Conservation (phyloP, 2,329 filamentous ascomycete genomes). For the Blumeriella jaapii region DNA sequence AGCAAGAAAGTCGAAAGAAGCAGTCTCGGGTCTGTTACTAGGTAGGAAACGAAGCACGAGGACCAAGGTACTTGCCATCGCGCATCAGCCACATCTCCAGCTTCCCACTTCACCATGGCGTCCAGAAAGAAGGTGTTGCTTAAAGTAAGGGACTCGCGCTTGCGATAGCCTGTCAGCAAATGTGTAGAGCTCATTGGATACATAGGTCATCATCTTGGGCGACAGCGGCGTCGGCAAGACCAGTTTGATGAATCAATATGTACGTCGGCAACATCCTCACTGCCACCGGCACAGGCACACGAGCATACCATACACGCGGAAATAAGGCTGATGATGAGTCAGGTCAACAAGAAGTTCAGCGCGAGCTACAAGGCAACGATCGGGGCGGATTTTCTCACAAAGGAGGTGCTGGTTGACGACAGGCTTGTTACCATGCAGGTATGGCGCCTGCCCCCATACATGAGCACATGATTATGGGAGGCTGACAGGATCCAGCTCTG, state of each 20-base stretch:
- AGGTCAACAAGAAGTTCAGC: slow-evolving; percentile 99
- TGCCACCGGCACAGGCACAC: background rate
- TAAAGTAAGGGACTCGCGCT: slow-evolving; percentile 36
- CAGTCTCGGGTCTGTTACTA: background rate
- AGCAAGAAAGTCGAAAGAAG: background rate
- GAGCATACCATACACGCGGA: background rate
- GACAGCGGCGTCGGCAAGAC: slow-evolving; percentile 99
- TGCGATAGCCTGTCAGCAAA: background rate
- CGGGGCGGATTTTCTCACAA: slow-evolving; percentile 94
- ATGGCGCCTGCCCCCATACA: slow-evolving; percentile 20
- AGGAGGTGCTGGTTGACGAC: slow-evolving; percentile 95
- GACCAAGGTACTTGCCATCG: slow-evolving; percentile 16
- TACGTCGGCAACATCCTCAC: slow-evolving; percentile 37
- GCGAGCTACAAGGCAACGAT: slow-evolving; percentile 99
- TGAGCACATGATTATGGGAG: background rate
- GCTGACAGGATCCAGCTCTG: slow-evolving; percentile 59
- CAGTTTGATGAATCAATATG: slow-evolving; percentile 99
- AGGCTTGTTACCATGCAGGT: slow-evolving; percentile 98
- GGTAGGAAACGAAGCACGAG: background rate
- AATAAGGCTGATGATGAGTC: slow-evolving; percentile 14
- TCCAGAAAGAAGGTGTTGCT: slow-evolving; percentile 57
- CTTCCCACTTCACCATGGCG: slow-evolving; percentile 32
- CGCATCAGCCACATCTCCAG: slow-evolving; percentile 6
- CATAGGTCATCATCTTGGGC: slow-evolving; percentile 92
- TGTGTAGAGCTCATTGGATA: slow-evolving; percentile 1